A percentile compares a stretch with the other conserved stretches of the same genome.
phyloP scores from a whole-genome alignment of 75 land plant genomes.

The Pinus albicaulis region DNA sequence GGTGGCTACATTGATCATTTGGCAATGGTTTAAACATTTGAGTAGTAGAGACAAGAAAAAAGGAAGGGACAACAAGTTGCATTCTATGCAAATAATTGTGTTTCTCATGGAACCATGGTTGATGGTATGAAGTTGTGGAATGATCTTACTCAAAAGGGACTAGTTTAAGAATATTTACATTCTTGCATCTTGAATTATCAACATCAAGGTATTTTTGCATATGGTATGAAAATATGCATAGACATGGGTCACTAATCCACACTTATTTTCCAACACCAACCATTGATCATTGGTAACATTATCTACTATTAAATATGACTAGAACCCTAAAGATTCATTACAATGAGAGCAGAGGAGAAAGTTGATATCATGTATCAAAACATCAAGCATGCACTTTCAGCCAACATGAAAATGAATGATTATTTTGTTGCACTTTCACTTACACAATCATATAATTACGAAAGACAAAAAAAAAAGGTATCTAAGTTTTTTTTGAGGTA shows the following conservation, averaged over 20 bases:
- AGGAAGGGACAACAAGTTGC: constrained; percentile 39
- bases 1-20: constrained; percentile 86
- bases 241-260: no score
- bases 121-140: constrained; percentile 72
- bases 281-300: no score
- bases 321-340: constrained; percentile 77
- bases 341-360: constrained; percentile 72
- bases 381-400: constrained; percentile 93
- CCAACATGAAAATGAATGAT: constrained; percentile 95
- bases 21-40: constrained; percentile 81
- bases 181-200: constrained; percentile 74
- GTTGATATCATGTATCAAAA: constrained; percentile 87
- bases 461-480: constrained; percentile 94
- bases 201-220: constrained; percentile 63
- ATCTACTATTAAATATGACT: constrained; percentile 40
- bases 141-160: constrained; percentile 73
- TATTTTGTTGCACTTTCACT: constrained; percentile 78
- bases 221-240: no score
- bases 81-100: constrained; percentile 71
- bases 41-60: constrained; percentile 72
- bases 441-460: constrained; percentile 93
- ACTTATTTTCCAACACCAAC: no score
- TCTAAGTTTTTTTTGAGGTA: constrained; percentile 77
- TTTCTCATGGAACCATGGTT: constrained; percentile 70
- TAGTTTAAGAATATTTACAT: constrained; percentile 50